Conservation (phyloP, 129 eudicot genomes). For the Rutidosis leptorrhynchoides region DNA sequence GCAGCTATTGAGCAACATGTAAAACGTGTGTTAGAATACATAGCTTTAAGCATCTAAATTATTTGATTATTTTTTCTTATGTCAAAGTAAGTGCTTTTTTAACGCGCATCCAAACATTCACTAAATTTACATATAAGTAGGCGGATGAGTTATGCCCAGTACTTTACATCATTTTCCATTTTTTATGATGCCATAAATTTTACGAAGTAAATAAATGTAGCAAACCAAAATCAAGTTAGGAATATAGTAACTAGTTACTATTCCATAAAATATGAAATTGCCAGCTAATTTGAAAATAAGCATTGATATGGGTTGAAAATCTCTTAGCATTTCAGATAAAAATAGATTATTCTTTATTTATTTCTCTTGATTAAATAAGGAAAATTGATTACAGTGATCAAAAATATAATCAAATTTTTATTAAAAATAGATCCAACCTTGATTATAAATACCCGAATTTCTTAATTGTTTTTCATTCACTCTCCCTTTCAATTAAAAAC, state of each 20-base stretch:
- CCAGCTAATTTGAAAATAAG: no score
- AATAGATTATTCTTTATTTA: no score
- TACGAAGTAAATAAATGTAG: background rate
- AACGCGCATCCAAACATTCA: background rate
- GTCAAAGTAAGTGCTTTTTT: background rate
- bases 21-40: background rate
- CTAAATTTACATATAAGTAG: background rate
- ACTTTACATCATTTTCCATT: background rate
- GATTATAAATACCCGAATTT: no score
- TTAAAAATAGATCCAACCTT: no score
- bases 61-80: background rate
- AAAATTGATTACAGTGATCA: no score
- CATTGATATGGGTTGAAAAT: background rate
- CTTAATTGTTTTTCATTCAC: no score
- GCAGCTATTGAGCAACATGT: background rate
- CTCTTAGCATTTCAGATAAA: no score
- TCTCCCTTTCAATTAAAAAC: no score
- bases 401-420: no score
- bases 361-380: no score
- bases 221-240: background rate
- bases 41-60: background rate
- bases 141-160: background rate
- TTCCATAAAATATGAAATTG: conserved; percentile 1
- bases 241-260: background rate
- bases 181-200: background rate